A percentile compares a stretch with the other conserved stretches of the same genome.
Conservation (phyloP, 768 basidiomycete genomes). For the Plicaturopsis crispa region DNA sequence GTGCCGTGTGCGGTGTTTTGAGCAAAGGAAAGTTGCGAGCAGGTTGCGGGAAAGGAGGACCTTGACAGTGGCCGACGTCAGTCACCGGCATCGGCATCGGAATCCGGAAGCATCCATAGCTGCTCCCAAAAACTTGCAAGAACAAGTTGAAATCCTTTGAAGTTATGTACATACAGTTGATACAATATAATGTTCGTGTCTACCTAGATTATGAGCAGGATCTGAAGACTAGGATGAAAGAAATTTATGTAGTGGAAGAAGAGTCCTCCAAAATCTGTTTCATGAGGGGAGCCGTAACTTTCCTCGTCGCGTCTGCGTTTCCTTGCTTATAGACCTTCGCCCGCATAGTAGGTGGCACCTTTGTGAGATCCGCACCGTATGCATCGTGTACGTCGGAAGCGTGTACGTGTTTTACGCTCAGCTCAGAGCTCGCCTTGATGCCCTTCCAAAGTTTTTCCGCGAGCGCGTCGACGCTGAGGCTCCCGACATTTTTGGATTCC, state of each 20-base stretch:
- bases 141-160: no score
- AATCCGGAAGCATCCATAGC: no score
- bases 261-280: conserved; percentile 52
- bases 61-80: no score
- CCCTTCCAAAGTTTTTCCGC: conserved; percentile 47
- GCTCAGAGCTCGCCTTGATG: conserved; percentile 45
- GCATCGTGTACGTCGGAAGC: conserved; percentile 27
- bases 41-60: no score
- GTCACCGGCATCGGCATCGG: no score
- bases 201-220: no score
- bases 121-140: no score
- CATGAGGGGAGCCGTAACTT: conserved; percentile 59
- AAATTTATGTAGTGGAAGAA: no score
- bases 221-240: no score
- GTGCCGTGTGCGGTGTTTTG: background rate
- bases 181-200: no score
- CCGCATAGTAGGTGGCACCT: conserved; percentile 24
- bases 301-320: conserved; percentile 55
- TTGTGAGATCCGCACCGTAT: conserved; percentile 20
- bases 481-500: background rate
- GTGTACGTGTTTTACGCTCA: conserved; percentile 46
- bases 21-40: no score
- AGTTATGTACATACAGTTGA: no score
- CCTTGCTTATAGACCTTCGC: conserved; percentile 58
- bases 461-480: conserved; percentile 30